These are phyloP conservation scores for Akanthomyces lecanii DNA, from an alignment of 2,329 filamentous ascomycete species.

Conservation along the genomic window DNA sequence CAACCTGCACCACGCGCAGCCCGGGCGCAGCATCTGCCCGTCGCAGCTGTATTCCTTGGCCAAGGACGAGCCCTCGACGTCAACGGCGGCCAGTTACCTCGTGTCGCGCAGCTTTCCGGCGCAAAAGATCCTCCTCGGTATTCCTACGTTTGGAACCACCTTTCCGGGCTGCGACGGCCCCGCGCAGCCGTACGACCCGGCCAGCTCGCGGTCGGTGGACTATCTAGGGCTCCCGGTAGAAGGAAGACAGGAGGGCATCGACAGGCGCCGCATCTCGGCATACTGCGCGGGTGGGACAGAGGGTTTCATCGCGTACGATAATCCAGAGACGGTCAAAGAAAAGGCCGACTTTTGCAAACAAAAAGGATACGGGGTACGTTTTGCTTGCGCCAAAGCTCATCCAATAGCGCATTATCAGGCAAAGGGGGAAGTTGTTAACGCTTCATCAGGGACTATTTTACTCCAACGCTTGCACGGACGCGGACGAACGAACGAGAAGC, in stretches of 20 bases:
- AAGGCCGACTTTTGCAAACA: constrained; percentile 72
- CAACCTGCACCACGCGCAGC: constrained; percentile 73
- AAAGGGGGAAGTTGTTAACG: background rate
- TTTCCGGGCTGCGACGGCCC: constrained; percentile 63
- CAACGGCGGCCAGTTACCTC: constrained; percentile 62
- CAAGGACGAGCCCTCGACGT: constrained; percentile 60
- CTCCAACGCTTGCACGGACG: constrained; percentile 73
- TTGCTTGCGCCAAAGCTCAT: constrained; percentile 1
- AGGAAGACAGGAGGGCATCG: constrained; percentile 61
- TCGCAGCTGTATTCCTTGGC: constrained; percentile 65
- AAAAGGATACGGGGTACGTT: constrained; percentile 60
- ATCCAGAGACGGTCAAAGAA: constrained; percentile 67
- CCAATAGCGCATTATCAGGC: too few species aligned
- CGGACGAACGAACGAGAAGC: constrained; percentile 52
- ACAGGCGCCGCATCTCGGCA: constrained; percentile 64
- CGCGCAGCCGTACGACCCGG: constrained; percentile 56
- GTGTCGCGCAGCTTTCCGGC: constrained; percentile 61
- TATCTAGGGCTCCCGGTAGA: constrained; percentile 64
- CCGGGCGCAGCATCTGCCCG: constrained; percentile 64
- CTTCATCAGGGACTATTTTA: constrained; percentile 66
- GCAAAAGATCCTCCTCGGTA: constrained; percentile 69
- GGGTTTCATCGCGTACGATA: constrained; percentile 78
- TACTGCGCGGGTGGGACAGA: constrained; percentile 69
- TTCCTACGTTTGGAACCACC: constrained; percentile 71
- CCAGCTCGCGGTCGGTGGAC: constrained; percentile 65